A percentile compares a stretch with the other conserved stretches of the same genome.
phyloP scores from a whole-genome alignment of 805 yeast species.

The Candida tibetensis region DNA sequence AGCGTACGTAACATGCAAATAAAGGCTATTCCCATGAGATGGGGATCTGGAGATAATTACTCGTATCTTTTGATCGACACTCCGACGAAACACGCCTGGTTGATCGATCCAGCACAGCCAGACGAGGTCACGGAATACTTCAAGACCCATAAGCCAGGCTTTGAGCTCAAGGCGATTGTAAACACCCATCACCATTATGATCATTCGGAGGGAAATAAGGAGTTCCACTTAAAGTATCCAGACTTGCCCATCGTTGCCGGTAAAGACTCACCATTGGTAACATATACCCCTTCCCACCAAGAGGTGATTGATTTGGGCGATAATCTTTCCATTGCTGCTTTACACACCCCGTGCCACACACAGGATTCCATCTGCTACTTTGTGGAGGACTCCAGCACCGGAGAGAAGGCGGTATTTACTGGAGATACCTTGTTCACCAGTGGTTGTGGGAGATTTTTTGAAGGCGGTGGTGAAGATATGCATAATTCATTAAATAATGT shows the following conservation, averaged over 20 bases:
- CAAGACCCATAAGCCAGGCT: constrained; percentile 35
- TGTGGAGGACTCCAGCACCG: constrained; percentile 60
- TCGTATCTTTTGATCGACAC: constrained; percentile 75
- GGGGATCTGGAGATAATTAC: constrained; percentile 93
- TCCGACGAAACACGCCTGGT: constrained; percentile 63
- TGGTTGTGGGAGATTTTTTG: constrained; percentile 97
- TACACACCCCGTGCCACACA: constrained; percentile 97
- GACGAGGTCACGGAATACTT: constrained; percentile 52
- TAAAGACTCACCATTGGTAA: constrained; percentile 69
- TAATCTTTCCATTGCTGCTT: constrained; percentile 63
- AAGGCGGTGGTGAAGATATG: constrained; percentile 86
- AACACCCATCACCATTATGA: constrained; percentile 97
- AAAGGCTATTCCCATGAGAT: constrained; percentile 82
- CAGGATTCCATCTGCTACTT: constrained; percentile 92
- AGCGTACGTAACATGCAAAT: constrained; percentile 67
- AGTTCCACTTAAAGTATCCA: constrained; percentile 39
- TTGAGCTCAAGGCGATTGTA: constrained; percentile 69
- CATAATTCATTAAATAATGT: constrained; percentile 57
- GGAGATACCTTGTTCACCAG: constrained; percentile 94
- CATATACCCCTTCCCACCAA: constrained; percentile 64
- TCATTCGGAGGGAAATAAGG: constrained; percentile 83
- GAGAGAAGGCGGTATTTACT: constrained; percentile 76
- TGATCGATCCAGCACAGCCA: constrained; percentile 93
- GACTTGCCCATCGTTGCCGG: constrained; percentile 78
- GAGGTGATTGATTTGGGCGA: constrained; percentile 64